Base-by-base conservation (phyloP, 78 protist species). In the Chrysochromulina tobinii region DNA sequence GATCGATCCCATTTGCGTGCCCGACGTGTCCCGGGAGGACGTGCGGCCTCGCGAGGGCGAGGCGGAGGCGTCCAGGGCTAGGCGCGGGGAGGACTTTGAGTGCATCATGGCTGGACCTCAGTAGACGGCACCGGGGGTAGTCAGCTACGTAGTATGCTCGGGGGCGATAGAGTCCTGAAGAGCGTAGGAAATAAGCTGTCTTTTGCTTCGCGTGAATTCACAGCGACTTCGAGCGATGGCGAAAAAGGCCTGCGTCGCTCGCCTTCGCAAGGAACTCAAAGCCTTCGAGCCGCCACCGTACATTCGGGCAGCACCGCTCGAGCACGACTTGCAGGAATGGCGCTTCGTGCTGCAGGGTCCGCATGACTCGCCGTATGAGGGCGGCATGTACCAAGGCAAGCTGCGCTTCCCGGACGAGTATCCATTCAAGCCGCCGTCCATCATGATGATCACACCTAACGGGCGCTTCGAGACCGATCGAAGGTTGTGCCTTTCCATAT, bases 391-490 rank as follows among this genome's bases (percentile, higher is more conserved):
- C 50, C 87, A 81, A 66, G 87, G 87, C 50, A 81, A 23, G 23
- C 54, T 81, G 55, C 3, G 1, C 25, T 81, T 81, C 51, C 87
- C 87, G 38, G 3, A 50, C 20, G 67, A 81, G 21, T 81, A 81
- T 51, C 97, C 97, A 20, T 93, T 23, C 87, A 61, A 72, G 75
- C 97, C 97, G 0, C 98, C 98, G 14, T 48, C 92, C 55, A 95
- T 96, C 79, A 9, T 55, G 66, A 96, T 96, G 96, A 0, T 86
- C 27, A 96, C 98, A 0, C 98, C 97, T 0, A 81, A 2, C 51
- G 98, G 98, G 17, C 69, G 98, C 5, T 96, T 96, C 27, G 55
- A 85, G 15, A 68, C 89, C 20, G 69, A 92, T 57, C 89, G 38
- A 54, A n/a, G 96, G 23, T 58, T 96, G 17, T 96, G 98, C 92